Base-by-base conservation (phyloP, 148 eudicot species). In the Camellia lanceoleosa region DNA sequence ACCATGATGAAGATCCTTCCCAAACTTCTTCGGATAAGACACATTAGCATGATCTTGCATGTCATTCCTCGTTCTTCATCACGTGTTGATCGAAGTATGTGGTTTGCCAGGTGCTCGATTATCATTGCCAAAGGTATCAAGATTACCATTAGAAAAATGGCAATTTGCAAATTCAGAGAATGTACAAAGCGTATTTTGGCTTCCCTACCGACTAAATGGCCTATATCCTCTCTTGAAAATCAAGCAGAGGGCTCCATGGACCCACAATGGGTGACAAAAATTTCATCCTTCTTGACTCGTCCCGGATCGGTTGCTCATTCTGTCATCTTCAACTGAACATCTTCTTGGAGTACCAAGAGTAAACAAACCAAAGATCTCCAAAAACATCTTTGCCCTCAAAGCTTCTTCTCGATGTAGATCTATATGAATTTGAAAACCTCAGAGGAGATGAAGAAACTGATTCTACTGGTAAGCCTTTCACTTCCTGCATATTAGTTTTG, bases 381-480 rank as follows among this genome's bases (percentile, higher is more conserved):
- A 71, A 83, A 68, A 79, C 83, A 80, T 83, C 80, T 84, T 80
- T 87, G 80, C 75, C 84, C 30, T 49, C 78, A 30, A 60, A 80
- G 74, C 81, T 86, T 80, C 82, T 84, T 68, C 55, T 75, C 14
- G 60, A 78, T 55, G 76, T 58, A 82, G 81, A 80, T 61, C 85
- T 89, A 49, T 93, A 91, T 55, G 83, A 68, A 81, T 85, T 85
- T 70, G 84, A 79, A 72, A 82, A 82, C 88, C 92, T 91, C 78
- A 90, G 69, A 60, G 99, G 98, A 82, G 98, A 96, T 49, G 99
- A 96, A 78, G 98, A 93, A 81, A 96, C 99, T 70, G 99, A 93
- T 81, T 89, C 98, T 78, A 96, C 95, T 20, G 99, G 99, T 20
- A 98, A 96, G 78, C 93, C 90, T 90, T 91, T 92, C 63, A 83